Conservation (phyloP, 2,329 filamentous ascomycete genomes). For the Pyrenophora seminiperda region DNA sequence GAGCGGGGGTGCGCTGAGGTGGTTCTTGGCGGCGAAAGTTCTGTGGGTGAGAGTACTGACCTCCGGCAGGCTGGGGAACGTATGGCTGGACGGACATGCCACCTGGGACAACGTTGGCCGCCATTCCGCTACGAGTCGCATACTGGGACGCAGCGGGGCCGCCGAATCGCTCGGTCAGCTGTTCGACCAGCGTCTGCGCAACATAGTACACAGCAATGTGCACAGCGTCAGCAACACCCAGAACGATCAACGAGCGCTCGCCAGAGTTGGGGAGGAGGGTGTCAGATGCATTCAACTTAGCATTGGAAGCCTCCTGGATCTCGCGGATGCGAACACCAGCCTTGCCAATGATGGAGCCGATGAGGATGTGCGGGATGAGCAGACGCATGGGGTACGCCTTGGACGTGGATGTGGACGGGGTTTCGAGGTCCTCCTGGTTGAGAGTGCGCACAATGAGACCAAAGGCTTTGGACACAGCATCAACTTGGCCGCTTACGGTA, state of each 20-base stretch:
- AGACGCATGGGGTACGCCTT: conserved; percentile 97
- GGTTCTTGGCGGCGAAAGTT: conserved; percentile 72
- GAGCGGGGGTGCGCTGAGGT: conserved; percentile 74
- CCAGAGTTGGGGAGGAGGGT: conserved; percentile 92
- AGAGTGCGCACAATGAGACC: conserved; percentile 96
- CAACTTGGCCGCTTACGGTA: conserved; percentile 94
- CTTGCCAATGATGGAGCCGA: conserved; percentile 98
- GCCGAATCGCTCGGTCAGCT: conserved; percentile 94
- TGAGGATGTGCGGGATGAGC: conserved; percentile 93
- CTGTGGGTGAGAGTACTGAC: conserved; percentile 91
- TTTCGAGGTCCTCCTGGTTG: conserved; percentile 91
- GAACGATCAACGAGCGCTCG: conserved; percentile 95
- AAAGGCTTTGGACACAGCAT: conserved; percentile 98
- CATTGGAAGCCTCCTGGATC: conserved; percentile 97
- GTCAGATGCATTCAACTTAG: conserved; percentile 94
- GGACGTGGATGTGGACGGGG: conserved; percentile 87
- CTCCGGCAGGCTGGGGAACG: conserved; percentile 87
- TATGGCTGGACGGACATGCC: conserved; percentile 99
- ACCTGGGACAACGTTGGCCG: conserved; percentile 89
- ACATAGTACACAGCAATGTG: conserved; percentile 99
- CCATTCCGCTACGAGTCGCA: conserved; percentile 89
- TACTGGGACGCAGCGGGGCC: conserved; percentile 97
- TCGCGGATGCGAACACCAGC: conserved; percentile 94
- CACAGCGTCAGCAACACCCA: conserved; percentile 96
- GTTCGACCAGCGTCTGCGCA: conserved; percentile 95